A percentile compares a stretch with the other conserved stretches of the same genome.
Conservation (phyloP, 345 rosid genomes). For the Dimocarpus longan region DNA sequence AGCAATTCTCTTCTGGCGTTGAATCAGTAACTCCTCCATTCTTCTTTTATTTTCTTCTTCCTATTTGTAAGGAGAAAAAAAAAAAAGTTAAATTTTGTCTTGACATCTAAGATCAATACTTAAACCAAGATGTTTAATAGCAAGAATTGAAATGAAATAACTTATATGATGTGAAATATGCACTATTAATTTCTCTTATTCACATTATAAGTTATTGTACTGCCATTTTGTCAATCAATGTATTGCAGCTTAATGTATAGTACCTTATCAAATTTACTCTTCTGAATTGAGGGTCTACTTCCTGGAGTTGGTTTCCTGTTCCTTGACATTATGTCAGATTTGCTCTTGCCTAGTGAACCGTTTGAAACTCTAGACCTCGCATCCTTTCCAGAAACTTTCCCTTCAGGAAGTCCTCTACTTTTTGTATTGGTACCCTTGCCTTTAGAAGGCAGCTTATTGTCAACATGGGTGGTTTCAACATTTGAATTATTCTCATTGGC, state of each 20-base stretch:
- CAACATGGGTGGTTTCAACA: conserved; percentile 31
- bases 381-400: conserved; percentile 49
- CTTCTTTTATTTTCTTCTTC: conserved; percentile 86
- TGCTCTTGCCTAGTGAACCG: conserved; percentile 47
- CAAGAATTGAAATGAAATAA: not conserved
- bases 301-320: conserved; percentile 61
- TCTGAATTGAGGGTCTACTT: conserved; percentile 56
- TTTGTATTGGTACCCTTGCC: conserved; percentile 32
- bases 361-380: conserved; percentile 52
- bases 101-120: not conserved
- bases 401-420: conserved; percentile 37
- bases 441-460: conserved; percentile 36
- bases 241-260: conserved; percentile 11
- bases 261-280: conserved; percentile 73
- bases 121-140: not conserved
- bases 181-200: not conserved
- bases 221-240: not conserved
- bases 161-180: not conserved
- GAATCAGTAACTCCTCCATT: conserved; percentile 69
- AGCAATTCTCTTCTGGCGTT: conserved; percentile 93
- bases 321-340: conserved; percentile 48
- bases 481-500: conserved; percentile 35
- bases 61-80: conserved; percentile 38
- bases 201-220: not conserved
- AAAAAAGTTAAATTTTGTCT: not conserved